Percentiles rank a stretch among this genome's conserved stretches.
phyloP scores from a whole-genome alignment of 2,329 filamentous ascomycete species.

The Phoma sp. region DNA sequence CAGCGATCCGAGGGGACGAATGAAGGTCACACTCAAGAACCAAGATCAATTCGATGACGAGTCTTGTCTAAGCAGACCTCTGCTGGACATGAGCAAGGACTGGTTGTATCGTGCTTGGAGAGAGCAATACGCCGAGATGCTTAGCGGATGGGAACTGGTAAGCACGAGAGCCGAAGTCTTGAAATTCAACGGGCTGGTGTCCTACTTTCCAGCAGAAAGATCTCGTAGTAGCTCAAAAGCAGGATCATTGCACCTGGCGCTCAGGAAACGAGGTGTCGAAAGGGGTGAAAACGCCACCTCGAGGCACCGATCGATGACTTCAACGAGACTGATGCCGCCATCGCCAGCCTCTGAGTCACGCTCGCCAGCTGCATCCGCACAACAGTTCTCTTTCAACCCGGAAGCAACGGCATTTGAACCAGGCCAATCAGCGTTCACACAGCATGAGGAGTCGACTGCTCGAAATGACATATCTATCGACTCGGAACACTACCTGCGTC shows the following conservation, averaged over 20 bases:
- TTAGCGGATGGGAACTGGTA: constrained; percentile 64
- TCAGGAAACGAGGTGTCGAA: constrained; percentile 24
- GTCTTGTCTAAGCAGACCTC: constrained; percentile 52
- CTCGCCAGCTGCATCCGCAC: constrained; percentile 34
- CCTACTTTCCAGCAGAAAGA: constrained; percentile 38
- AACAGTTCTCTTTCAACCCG: constrained; percentile 45
- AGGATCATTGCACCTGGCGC: constrained; percentile 33
- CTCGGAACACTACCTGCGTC: constrained; percentile 39
- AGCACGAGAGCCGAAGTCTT: constrained; percentile 64
- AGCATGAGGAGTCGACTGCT: constrained; percentile 23
- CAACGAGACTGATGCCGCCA: constrained; percentile 36
- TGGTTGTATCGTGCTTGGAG: constrained; percentile 61
- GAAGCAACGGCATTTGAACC: constrained; percentile 46
- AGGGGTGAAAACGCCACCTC: constrained; percentile 18
- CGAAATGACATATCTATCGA: constrained; percentile 25
- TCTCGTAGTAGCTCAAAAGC: constrained; percentile 35
- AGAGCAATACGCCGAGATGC: constrained; percentile 62
- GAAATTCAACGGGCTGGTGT: constrained; percentile 58
- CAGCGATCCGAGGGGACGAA: constrained; percentile 24
- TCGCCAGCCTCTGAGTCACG: constrained; percentile 26
- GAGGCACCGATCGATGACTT: constrained; percentile 28
- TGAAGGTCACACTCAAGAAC: constrained; percentile 63
- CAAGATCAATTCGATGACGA: constrained; percentile 63
- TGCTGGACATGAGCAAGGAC: constrained; percentile 58
- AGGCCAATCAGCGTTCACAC: constrained; percentile 21